phyloP scores from a whole-genome alignment of 768 basidiomycete genomes.

The Phylloporus rhodoxanthus region DNA sequence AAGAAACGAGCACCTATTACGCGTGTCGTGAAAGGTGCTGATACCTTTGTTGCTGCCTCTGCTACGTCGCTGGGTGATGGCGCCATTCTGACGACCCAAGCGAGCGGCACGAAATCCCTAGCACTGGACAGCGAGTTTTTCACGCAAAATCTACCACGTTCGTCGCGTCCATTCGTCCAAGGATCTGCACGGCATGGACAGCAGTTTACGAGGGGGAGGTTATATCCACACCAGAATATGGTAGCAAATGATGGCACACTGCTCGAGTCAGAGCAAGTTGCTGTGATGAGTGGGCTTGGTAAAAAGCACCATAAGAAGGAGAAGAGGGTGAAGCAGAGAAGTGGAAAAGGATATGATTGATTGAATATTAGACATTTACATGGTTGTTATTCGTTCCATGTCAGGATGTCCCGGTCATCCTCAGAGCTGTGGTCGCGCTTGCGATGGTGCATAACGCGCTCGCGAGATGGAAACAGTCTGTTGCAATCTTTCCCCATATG shows the following conservation, averaged over 20 bases:
- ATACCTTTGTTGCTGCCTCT: slow-evolving; percentile 60
- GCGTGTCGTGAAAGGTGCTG: slow-evolving; percentile 76
- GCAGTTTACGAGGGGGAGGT: slow-evolving; percentile 54
- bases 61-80: slow-evolving; percentile 7
- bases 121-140: slow-evolving; percentile 84
- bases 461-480: slow-evolving; percentile 65
- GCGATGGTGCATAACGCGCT: slow-evolving; percentile 63
- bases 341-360: slow-evolving; percentile 88
- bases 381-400: slow-evolving; percentile 56
- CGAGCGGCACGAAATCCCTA: slow-evolving; percentile 48
- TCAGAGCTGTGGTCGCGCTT: slow-evolving; percentile 65
- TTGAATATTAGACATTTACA: too few species aligned
- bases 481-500: slow-evolving; percentile 49
- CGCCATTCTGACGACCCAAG: slow-evolving; percentile 25
- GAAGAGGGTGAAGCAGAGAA: slow-evolving; percentile 80
- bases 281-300: slow-evolving; percentile 35
- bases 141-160: slow-evolving; percentile 43
- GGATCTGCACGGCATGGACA: slow-evolving; percentile 52
- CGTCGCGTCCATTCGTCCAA: slow-evolving; percentile 59
- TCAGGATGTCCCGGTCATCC: slow-evolving; percentile 53
- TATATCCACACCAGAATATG: slow-evolving; percentile 81
- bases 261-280: slow-evolving; percentile 39
- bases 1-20: slow-evolving; percentile 88
- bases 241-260: slow-evolving; percentile 76
- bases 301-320: slow-evolving; percentile 87